These are phyloP conservation scores for Hippophae gyantsensis DNA, from an alignment of 306 rosid species.

Conservation along the genomic window DNA sequence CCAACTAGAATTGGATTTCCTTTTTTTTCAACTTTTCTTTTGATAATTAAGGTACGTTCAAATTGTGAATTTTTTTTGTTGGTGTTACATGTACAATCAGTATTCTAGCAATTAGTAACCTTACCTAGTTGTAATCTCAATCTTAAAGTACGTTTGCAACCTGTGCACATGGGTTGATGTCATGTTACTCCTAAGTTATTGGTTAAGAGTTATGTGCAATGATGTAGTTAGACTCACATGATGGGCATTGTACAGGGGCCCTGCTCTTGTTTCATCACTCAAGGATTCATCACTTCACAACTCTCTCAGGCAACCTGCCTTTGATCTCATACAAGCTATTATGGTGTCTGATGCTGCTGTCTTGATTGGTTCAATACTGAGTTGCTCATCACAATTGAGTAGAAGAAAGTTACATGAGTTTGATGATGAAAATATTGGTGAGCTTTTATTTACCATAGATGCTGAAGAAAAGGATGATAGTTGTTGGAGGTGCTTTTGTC, in stretches of 20 bases:
- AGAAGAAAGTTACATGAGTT: slow-evolving; percentile 29
- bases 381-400: slow-evolving; percentile 27
- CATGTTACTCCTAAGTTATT: slow-evolving; percentile 12
- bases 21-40: no score
- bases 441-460: slow-evolving; percentile 27
- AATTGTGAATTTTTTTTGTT: no score
- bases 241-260: slow-evolving; percentile 67
- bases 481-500: slow-evolving; percentile 63
- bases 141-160: background rate
- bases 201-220: slow-evolving; percentile 13
- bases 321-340: slow-evolving; percentile 79
- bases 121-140: no score
- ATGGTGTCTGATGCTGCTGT: slow-evolving; percentile 86
- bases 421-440: slow-evolving; percentile 41
- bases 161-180: slow-evolving; percentile 1
- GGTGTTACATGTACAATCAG: no score
- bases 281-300: slow-evolving; percentile 85
- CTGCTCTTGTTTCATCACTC: slow-evolving; percentile 79
- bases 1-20: no score
- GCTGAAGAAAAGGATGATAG: slow-evolving; percentile 43
- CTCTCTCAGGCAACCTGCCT: slow-evolving; percentile 93
- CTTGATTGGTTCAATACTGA: slow-evolving; percentile 46
- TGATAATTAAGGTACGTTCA: no score
- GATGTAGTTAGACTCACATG: slow-evolving; percentile 21
- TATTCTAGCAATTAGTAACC: no score